Conservation (phyloP, 2,329 filamentous ascomycete species). For the Penicillium sp. region DNA sequence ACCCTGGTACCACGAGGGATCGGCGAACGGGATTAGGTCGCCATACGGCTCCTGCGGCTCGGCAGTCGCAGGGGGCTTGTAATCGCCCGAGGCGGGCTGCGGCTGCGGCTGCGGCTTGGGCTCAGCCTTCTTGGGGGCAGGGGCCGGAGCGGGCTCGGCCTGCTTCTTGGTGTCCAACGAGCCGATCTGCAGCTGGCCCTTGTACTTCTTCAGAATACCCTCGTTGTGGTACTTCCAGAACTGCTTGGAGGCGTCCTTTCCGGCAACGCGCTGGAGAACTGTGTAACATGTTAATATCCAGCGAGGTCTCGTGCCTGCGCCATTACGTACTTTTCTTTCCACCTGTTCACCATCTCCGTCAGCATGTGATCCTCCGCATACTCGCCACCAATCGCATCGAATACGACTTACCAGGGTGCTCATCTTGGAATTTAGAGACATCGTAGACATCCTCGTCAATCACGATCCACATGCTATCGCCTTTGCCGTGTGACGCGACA, state of each 20-base stretch:
- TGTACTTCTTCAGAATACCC: slow-evolving; percentile 59
- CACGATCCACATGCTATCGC: slow-evolving; percentile 79
- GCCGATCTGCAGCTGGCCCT: slow-evolving; percentile 56
- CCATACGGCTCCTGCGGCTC: slow-evolving; percentile 82
- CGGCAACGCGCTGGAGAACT: slow-evolving; percentile 62
- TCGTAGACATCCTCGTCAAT: slow-evolving; percentile 96
- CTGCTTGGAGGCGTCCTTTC: slow-evolving; percentile 65
- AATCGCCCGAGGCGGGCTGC: slow-evolving; percentile 47
- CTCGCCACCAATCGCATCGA: not conserved
- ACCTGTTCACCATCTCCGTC: slow-evolving; percentile 45
- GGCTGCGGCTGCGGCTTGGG: slow-evolving; percentile 56
- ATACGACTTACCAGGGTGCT: slow-evolving; percentile 59
- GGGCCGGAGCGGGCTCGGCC: slow-evolving; percentile 35
- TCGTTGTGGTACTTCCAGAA: slow-evolving; percentile 65
- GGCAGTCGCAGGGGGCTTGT: slow-evolving; percentile 50
- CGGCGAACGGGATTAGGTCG: slow-evolving; percentile 80
- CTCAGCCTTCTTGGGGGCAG: slow-evolving; percentile 45
- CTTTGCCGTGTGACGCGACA: slow-evolving; percentile 87
- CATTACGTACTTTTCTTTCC: slow-evolving; percentile 61
- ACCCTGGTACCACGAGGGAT: slow-evolving; percentile 91
- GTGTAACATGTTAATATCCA: slow-evolving; percentile 18
- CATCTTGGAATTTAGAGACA: slow-evolving; percentile 79
- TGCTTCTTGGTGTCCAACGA: slow-evolving; percentile 83
- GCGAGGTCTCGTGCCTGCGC: not conserved
- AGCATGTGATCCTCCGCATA: slow-evolving; percentile 13